Conservation (phyloP, 148 eudicot genomes). For the Heliamphora exappendiculata region DNA sequence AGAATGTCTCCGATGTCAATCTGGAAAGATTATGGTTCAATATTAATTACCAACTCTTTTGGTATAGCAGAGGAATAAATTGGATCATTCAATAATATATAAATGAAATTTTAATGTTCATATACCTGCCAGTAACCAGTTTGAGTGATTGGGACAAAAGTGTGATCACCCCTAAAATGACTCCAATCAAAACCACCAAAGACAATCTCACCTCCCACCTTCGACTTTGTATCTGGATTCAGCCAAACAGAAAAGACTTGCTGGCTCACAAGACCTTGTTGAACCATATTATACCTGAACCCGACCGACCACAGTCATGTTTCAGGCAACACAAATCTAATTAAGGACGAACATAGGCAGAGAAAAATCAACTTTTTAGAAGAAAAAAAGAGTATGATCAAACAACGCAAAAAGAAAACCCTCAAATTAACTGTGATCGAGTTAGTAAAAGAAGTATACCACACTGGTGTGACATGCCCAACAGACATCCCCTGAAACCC, state of each 20-base stretch:
- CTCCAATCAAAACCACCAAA: slow-evolving; percentile 49
- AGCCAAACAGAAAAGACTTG: slow-evolving; percentile 58
- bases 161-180: slow-evolving; percentile 45
- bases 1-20: slow-evolving; percentile 35
- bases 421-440: not conserved
- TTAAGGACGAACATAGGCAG: not conserved
- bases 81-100: not conserved
- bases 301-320: not conserved
- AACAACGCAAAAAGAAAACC: not conserved
- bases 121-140: slow-evolving; percentile 63
- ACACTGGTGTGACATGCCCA: slow-evolving; percentile 37
- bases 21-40: slow-evolving; percentile 19
- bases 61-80: not conserved
- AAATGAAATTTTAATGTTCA: not conserved
- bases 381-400: not conserved
- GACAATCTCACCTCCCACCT: slow-evolving; percentile 53
- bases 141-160: slow-evolving; percentile 39
- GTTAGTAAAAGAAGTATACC: slow-evolving; percentile 27
- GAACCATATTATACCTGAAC: slow-evolving; percentile 48
- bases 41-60: not conserved
- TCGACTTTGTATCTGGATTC: slow-evolving; percentile 32
- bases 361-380: not conserved
- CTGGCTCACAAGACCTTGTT: slow-evolving; percentile 37
- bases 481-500: slow-evolving; percentile 54
- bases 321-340: not conserved